Evolutionary conservation across 176 grass and related monocot species (phyloP), one percentile per base, ranked within the genome.

Genomic region (Poa pratensis): DNA sequence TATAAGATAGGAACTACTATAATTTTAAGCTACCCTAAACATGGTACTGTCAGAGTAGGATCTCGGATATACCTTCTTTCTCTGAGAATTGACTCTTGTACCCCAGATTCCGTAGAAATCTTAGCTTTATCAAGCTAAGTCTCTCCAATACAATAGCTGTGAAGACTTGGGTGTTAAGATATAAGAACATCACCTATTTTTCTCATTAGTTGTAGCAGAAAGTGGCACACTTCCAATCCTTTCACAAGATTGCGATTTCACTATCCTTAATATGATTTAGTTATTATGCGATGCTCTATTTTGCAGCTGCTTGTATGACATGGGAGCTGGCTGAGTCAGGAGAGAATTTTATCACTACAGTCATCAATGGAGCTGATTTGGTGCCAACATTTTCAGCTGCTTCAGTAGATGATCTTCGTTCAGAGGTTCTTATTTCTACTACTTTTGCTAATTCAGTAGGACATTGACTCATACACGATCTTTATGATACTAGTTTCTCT

Each of bases 301-400:
- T 76, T 60, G 16, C 91, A 98, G 96, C 93, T 87, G 96, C 96
- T 82, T 98, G 93, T 81, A 95, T 98, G 93, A 98, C 96, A 64
- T 98, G 89, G 96, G 93, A 98, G 72, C 91, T 98, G 90, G 96
- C 96, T 19, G 96, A 98, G 58, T 98, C 93, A 30, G 96, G 96
- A 74, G 79, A 65, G 53, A 84, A 92, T 75, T 98, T 98, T 86
- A 91, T 95, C 81, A 98, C 96, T 83, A 89, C 96, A 88, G 91
- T 98, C n/a, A 95, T 98, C 50, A 98, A 95, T 66, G 93, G 91
- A 79, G 93, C 93, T 89, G 93, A 98, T 91, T 85, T 98, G 77
- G 96, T 98, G 64, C 96, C 96, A 77, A 94, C 87, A 6, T 98
- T 98, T 90, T 98, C 96, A 34, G 91, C 89, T 51, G 96, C 96